Evolutionary conservation across 805 yeast genomes (phyloP).

Genomic region (Candida lessepsii): DNA sequence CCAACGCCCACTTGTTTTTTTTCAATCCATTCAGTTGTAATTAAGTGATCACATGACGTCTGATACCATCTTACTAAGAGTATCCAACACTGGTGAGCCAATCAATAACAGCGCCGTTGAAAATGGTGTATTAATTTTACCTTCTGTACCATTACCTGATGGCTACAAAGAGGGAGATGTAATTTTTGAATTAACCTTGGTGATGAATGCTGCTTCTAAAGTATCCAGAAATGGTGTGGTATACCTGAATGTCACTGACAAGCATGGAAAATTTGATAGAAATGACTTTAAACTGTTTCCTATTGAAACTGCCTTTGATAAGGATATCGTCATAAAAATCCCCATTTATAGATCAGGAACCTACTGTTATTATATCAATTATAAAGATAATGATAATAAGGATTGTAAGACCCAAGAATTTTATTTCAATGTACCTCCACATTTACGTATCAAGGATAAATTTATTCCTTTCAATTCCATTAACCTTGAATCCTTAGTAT

Average conservation of each 20-base stretch:
- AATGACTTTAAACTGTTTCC: conserved; percentile 50
- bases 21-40: no score
- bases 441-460: conserved; percentile 53
- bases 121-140: conserved; percentile 53
- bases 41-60: conserved; percentile 1
- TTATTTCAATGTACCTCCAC: conserved; percentile 81
- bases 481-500: conserved; percentile 78
- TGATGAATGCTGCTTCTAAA: conserved; percentile 72
- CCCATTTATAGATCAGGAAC: conserved; percentile 74
- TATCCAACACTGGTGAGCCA: conserved; percentile 51
- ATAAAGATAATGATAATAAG: conserved; percentile 33
- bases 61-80: conserved; percentile 42
- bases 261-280: conserved; percentile 51
- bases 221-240: conserved; percentile 69
- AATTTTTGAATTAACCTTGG: conserved; percentile 53
- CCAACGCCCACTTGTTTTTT: no score
- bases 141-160: conserved; percentile 41
- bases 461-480: conserved; percentile 74
- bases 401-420: conserved; percentile 51
- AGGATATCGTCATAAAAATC: conserved; percentile 61
- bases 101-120: conserved; percentile 30
- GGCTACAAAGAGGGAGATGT: conserved; percentile 36
- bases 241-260: conserved; percentile 69
- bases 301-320: conserved; percentile 57
- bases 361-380: conserved; percentile 69